These are phyloP conservation scores for Populus davidiana DNA, from an alignment of 345 rosid species.

Conservation along the genomic window DNA sequence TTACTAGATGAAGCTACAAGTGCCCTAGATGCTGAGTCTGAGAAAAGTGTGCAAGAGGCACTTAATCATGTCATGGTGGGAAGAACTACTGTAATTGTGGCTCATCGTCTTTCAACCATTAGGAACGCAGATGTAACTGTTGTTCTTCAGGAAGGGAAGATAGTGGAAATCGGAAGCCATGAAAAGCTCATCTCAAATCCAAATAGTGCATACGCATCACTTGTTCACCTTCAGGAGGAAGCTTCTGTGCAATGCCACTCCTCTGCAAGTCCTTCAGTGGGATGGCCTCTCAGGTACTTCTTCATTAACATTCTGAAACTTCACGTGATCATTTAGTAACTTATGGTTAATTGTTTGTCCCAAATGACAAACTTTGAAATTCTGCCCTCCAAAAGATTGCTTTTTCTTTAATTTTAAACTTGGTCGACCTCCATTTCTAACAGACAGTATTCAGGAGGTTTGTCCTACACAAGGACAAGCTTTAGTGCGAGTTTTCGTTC, in stretches of 20 bases:
- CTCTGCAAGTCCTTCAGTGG: slow-evolving; percentile 25
- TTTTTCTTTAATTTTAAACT: background rate
- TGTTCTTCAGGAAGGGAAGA: slow-evolving; percentile 61
- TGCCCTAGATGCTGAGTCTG: slow-evolving; percentile 82
- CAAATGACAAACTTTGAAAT: too few relatives aligned
- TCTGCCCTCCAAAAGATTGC: too few relatives aligned
- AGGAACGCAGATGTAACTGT: slow-evolving; percentile 76
- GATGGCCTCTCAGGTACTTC: slow-evolving; percentile 47
- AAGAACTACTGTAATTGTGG: slow-evolving; percentile 73
- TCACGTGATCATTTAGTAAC: too few relatives aligned
- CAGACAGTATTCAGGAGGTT: slow-evolving; percentile 45
- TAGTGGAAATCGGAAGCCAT: slow-evolving; percentile 73
- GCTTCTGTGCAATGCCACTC: slow-evolving; percentile 54
- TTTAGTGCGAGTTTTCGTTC: slow-evolving; percentile 63
- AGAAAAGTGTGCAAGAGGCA: slow-evolving; percentile 83
- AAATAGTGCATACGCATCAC: slow-evolving; percentile 56
- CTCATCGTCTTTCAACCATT: slow-evolving; percentile 80
- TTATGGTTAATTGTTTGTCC: too few relatives aligned
- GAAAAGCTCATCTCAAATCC: slow-evolving; percentile 63
- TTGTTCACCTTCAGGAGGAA: slow-evolving; percentile 66
- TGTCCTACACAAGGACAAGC: slow-evolving; percentile 55
- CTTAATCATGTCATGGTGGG: slow-evolving; percentile 82
- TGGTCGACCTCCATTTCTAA: slow-evolving; percentile 27
- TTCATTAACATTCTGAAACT: background rate
- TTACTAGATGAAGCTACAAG: slow-evolving; percentile 96